phyloP scores from a whole-genome alignment of 2,329 filamentous ascomycete genomes.

The Plenodomus tracheiphilus region DNA sequence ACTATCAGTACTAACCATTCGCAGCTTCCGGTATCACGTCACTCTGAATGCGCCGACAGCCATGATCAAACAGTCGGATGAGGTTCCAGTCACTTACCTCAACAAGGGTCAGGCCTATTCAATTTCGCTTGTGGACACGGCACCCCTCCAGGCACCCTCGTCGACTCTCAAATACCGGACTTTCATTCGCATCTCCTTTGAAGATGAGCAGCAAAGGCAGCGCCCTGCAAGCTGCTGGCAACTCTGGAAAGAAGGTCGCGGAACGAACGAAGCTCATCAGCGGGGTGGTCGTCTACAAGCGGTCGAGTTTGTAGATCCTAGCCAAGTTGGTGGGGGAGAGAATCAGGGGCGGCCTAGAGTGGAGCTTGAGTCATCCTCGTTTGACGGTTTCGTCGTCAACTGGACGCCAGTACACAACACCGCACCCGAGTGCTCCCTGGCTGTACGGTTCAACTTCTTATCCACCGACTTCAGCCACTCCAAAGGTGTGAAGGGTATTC shows the following conservation, averaged over 20 bases:
- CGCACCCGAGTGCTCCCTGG: constrained; percentile 76
- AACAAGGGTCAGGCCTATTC: constrained; percentile 98
- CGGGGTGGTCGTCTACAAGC: constrained; percentile 89
- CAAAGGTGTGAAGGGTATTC: constrained; percentile 97
- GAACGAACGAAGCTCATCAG: constrained; percentile 94
- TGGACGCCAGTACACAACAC: constrained; percentile 76
- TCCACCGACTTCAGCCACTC: constrained; percentile 99
- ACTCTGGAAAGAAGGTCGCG: constrained; percentile 93
- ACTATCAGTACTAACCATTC: constrained; percentile 21
- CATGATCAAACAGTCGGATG: constrained; percentile 87
- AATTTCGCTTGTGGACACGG: constrained; percentile 79
- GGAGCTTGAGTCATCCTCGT: constrained; percentile 67
- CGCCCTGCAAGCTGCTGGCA: constrained; percentile 85
- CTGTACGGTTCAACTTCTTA: constrained; percentile 95
- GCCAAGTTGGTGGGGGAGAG: constrained; percentile 58
- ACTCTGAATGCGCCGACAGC: constrained; percentile 92
- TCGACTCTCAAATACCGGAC: constrained; percentile 78
- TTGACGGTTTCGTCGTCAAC: constrained; percentile 89
- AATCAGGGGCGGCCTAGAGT: constrained; percentile 51
- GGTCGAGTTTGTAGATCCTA: constrained; percentile 84
- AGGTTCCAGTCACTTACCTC: constrained; percentile 95
- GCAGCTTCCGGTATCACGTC: constrained; percentile 82
- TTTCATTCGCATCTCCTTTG: constrained; percentile 92
- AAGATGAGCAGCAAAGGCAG: constrained; percentile 89
- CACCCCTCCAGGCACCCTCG: constrained; percentile 57